Conservation (phyloP, 139 green algal species). For the Pseudopediastrum boryanum region DNA sequence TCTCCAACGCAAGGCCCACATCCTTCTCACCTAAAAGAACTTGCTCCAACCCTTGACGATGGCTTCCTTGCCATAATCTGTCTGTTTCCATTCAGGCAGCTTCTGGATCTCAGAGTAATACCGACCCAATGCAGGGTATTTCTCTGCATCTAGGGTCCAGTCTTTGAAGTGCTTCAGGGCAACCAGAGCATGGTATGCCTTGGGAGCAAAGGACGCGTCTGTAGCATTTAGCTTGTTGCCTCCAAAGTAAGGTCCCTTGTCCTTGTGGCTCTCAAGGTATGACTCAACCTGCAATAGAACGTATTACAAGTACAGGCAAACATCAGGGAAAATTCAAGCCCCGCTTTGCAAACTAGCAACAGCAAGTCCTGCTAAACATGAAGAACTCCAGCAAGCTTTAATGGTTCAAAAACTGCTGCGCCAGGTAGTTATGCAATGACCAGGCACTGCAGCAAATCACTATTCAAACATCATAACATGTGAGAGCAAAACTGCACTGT, state of each 20-base stretch:
- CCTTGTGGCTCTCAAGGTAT: constrained; percentile 15
- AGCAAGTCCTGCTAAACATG: no score
- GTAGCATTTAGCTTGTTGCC: constrained; percentile 60
- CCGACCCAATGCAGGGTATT: not conserved
- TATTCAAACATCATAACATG: no score
- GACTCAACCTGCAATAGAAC: no score
- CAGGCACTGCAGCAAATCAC: no score
- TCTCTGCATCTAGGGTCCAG: constrained; percentile 6
- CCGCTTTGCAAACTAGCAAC: no score
- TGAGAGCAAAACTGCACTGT: no score
- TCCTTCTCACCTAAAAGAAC: no score
- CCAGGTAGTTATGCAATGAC: no score
- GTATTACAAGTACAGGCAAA: constrained; percentile 47
- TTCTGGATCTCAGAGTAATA: constrained; percentile 62
- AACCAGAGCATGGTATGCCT: constrained; percentile 81
- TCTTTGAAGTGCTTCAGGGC: constrained; percentile 74
- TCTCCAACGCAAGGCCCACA: no score
- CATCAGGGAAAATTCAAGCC: no score
- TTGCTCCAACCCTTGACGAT: constrained; percentile 69
- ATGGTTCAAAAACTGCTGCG: no score
- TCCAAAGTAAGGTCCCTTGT: constrained; percentile 68
- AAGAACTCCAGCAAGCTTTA: no score
- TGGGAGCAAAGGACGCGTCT: constrained; percentile 76
- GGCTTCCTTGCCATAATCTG: constrained; percentile 56
- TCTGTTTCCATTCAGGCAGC: constrained; percentile 69